These are phyloP conservation scores for Trichosporon inkin DNA, from an alignment of 1,284 basidiomycete species.

Conservation along the genomic window DNA sequence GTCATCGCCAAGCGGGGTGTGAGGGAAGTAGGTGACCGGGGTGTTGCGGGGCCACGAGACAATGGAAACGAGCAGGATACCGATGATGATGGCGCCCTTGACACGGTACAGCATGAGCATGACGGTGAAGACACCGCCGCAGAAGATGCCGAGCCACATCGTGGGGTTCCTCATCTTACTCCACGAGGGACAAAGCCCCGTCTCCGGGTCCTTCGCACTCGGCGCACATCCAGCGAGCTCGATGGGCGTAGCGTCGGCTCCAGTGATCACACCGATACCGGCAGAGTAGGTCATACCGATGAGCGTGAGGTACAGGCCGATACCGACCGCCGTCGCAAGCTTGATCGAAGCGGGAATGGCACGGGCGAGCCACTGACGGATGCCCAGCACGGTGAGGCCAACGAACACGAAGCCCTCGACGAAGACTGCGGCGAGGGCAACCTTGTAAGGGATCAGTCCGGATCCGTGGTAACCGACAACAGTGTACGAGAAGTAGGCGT, in stretches of 20 bases:
- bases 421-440: slow-evolving; percentile 84
- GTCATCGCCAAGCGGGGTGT: slow-evolving; percentile 63
- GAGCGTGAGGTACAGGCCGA: slow-evolving; percentile 65
- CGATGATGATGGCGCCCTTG: slow-evolving; percentile 56
- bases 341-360: slow-evolving; percentile 83
- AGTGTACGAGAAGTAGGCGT: slow-evolving; percentile 86
- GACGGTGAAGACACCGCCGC: slow-evolving; percentile 76
- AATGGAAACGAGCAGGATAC: slow-evolving; percentile 75
- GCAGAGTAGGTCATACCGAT: slow-evolving; percentile 56
- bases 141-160: slow-evolving; percentile 78
- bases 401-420: slow-evolving; percentile 86
- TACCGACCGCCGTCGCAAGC: slow-evolving; percentile 77
- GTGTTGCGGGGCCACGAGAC: slow-evolving; percentile 82
- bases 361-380: slow-evolving; percentile 85
- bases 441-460: slow-evolving; percentile 69
- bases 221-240: slow-evolving; percentile 72
- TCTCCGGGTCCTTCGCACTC: slow-evolving; percentile 30
- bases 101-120: slow-evolving; percentile 80
- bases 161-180: slow-evolving; percentile 49
- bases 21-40: slow-evolving; percentile 75
- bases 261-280: slow-evolving; percentile 74
- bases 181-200: slow-evolving; percentile 61
- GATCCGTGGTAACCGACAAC: slow-evolving; percentile 71
- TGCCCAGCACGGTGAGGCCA: slow-evolving; percentile 71
- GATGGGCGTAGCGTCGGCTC: slow-evolving; percentile 66